Conservation (phyloP, 2,329 filamentous ascomycete species). For the Dactylonectria macrodidyma region DNA sequence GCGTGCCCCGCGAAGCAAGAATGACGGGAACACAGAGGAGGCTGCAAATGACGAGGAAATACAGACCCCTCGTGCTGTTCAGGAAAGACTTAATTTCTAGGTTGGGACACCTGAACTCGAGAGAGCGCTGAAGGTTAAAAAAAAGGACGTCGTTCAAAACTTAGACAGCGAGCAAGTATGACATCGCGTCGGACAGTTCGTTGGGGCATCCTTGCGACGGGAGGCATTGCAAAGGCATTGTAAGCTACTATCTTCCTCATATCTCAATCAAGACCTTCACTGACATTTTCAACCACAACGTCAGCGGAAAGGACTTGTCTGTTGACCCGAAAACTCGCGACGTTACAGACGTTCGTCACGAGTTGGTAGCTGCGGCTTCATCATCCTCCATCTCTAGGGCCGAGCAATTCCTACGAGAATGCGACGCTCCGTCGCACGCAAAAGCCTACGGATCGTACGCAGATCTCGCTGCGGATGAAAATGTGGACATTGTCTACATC, state of each 20-base stretch:
- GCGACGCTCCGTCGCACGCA: conserved; percentile 76
- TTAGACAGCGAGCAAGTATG: too few relatives aligned
- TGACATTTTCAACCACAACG: neutral
- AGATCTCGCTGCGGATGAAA: conserved; percentile 81
- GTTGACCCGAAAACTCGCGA: conserved; percentile 78
- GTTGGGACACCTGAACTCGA: too few relatives aligned
- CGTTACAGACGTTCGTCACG: conserved; percentile 80
- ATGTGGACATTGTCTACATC: conserved; percentile 88
- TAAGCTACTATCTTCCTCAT: neutral
- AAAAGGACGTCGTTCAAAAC: too few relatives aligned
- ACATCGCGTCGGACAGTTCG: neutral
- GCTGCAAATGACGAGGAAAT: too few relatives aligned
- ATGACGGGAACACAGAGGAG: too few relatives aligned
- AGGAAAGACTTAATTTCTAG: too few relatives aligned
- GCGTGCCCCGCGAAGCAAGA: too few relatives aligned
- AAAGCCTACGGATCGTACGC: conserved; percentile 85
- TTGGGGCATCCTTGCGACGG: conserved; percentile 23
- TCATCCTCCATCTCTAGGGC: conserved; percentile 79
- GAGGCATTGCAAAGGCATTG: conserved; percentile 22
- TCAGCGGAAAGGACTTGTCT: conserved; percentile 75
- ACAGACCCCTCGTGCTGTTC: too few relatives aligned
- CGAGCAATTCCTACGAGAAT: conserved; percentile 77
- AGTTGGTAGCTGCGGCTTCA: conserved; percentile 84
- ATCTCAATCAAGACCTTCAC: neutral
- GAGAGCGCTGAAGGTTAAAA: too few relatives aligned